Conservation (phyloP, 179 eudicot genomes). For the Dionaea muscipula region DNA sequence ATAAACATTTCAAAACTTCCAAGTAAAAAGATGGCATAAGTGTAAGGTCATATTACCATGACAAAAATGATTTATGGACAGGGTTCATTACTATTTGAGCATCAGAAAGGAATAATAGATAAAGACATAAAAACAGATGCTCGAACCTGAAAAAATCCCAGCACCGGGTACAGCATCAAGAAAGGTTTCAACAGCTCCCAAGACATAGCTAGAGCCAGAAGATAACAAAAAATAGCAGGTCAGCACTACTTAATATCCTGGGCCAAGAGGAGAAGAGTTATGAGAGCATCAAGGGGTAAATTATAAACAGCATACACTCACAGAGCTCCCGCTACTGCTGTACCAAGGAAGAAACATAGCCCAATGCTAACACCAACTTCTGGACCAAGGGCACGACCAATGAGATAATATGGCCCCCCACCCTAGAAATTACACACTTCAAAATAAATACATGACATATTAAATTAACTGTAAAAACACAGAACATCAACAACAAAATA, state of each 20-base stretch:
- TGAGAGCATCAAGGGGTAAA: neutral
- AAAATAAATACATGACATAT: neutral
- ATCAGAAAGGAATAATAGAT: no score
- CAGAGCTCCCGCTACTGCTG: slow-evolving; percentile 98
- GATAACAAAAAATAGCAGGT: slow-evolving; percentile 8
- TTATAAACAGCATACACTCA: slow-evolving; percentile 39
- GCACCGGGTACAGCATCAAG: slow-evolving; percentile 84
- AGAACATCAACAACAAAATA: neutral
- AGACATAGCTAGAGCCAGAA: slow-evolving; percentile 55
- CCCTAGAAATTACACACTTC: slow-evolving; percentile 37
- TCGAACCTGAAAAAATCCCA: slow-evolving; percentile 70
- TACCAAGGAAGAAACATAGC: slow-evolving; percentile 93
- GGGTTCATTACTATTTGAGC: no score
- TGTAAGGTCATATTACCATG: neutral
- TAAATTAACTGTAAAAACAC: neutral
- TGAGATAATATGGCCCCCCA: slow-evolving; percentile 98
- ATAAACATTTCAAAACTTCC: neutral
- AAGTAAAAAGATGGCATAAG: neutral
- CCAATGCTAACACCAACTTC: slow-evolving; percentile 99
- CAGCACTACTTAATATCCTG: neutral
- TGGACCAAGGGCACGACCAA: slow-evolving; percentile 98
- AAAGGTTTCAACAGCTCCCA: slow-evolving; percentile 99
- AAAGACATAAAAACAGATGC: neutral
- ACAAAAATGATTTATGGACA: no score
- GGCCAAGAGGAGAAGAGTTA: neutral